Conservation (phyloP, 1,284 basidiomycete genomes). For the Fomitopsis pinicola region DNA sequence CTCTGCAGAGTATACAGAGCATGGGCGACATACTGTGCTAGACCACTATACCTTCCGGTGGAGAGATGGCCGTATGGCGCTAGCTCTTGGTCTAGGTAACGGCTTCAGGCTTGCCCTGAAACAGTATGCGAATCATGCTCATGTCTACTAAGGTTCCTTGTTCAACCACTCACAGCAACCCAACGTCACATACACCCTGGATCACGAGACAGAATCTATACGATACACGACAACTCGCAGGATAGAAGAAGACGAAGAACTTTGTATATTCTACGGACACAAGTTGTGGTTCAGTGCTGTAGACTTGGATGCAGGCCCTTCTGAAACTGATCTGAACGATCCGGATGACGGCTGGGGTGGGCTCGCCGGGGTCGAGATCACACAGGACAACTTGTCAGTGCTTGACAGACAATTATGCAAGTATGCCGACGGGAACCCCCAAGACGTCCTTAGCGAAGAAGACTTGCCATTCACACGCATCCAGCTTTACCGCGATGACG, state of each 20-base stretch:
- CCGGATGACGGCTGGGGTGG: constrained; percentile 45
- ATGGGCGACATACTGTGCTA: constrained; percentile 69
- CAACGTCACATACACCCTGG: constrained; percentile 68
- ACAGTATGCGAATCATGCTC: background rate
- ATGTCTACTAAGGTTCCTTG: constrained; percentile 54
- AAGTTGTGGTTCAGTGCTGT: constrained; percentile 58
- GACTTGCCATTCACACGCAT: constrained; percentile 61
- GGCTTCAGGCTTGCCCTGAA: constrained; percentile 2
- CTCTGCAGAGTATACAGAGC: constrained; percentile 64
- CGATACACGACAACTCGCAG: constrained; percentile 55
- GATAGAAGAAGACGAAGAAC: constrained; percentile 63
- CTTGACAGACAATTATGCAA: constrained; percentile 19
- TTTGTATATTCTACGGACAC: constrained; percentile 77
- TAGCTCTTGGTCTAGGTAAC: constrained; percentile 84
- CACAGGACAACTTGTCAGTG: constrained; percentile 10
- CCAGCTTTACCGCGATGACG: constrained; percentile 47
- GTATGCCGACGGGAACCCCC: constrained; percentile 28
- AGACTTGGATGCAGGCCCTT: constrained; percentile 14
- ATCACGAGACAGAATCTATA: constrained; percentile 55
- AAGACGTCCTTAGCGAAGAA: constrained; percentile 47
- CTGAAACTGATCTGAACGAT: constrained; percentile 5
- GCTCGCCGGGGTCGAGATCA: constrained; percentile 29
- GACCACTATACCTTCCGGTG: constrained; percentile 88
- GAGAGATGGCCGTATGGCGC: constrained; percentile 76
- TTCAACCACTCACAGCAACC: constrained; percentile 76